A percentile compares a stretch with the other conserved stretches of the same genome.
Evolutionary conservation across 2,329 filamentous ascomycete species (phyloP).

Genomic region (Scedosporium minutisporum): DNA sequence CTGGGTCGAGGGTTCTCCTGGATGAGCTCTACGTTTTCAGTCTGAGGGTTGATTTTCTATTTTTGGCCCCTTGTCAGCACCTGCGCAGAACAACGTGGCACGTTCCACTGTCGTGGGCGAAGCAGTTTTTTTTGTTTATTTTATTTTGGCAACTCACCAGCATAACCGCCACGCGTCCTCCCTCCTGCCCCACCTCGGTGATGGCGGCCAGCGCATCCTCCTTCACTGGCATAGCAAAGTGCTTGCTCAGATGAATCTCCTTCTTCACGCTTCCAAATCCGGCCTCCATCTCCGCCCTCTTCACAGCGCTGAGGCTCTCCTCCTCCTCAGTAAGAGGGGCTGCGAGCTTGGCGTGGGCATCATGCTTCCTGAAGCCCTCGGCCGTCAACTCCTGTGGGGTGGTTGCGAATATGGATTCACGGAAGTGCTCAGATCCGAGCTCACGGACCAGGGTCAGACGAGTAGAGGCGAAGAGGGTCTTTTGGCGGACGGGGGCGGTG

Average conservation of each 20-base stretch:
- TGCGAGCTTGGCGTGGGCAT: constrained; percentile 52
- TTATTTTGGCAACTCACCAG: constrained; percentile 39
- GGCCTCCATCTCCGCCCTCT: constrained; percentile 65
- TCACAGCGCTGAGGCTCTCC: constrained; percentile 59
- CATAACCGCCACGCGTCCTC: constrained; percentile 48
- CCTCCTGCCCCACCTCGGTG: constrained; percentile 43
- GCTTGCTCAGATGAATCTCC: constrained; percentile 50
- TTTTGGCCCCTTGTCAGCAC: neutral
- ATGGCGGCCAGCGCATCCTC: constrained; percentile 57
- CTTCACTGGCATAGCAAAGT: constrained; percentile 47
- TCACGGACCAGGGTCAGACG: constrained; percentile 66
- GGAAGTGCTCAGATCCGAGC: constrained; percentile 68
- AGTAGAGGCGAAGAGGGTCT: constrained; percentile 78
- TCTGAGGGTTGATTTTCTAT: constrained; percentile 62
- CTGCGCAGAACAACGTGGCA: neutral
- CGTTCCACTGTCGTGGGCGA: neutral
- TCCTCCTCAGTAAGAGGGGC: constrained; percentile 76
- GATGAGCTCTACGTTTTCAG: constrained; percentile 61
- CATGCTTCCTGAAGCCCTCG: constrained; percentile 62
- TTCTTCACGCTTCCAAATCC: constrained; percentile 54
- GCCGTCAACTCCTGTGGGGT: constrained; percentile 58
- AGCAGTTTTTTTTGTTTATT: neutral
- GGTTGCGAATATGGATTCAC: constrained; percentile 66
- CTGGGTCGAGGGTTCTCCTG: constrained; percentile 39
- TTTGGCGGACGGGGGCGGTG: constrained; percentile 67